Evolutionary conservation across 306 rosid genomes (phyloP), one percentile per base, ranked within the genome.

Genomic region (Fragaria ananassa): DNA sequence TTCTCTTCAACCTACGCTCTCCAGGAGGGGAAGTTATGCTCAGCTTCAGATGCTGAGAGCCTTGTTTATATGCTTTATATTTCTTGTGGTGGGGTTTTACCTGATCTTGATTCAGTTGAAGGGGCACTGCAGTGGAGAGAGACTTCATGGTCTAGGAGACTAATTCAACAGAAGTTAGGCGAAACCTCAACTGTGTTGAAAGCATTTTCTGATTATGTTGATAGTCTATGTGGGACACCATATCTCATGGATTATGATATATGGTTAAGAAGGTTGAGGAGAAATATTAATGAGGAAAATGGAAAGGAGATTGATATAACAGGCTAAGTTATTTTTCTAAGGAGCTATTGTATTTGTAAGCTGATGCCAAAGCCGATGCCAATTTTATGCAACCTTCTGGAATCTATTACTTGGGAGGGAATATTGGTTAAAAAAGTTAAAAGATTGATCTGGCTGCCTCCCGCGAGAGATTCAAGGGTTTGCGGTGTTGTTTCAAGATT

Each of bases 41-140:
- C 99, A 0, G 97, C 99, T 65, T 95, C 99, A 49, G 99, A 95
- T 83, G 97, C 97, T 3, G 99, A 95, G 87, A 92, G 99, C 86
- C 88, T 95, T 46, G 96, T 95, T 72, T 95, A 95, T 53, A 89
- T 95, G 97, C 97, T 95, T 77, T 95, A 89, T 86, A 88, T 80
- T 84, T 85, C 91, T 57, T 83, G 90, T 23, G 99, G 97, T 11
- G 99, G 97, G 60, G 81, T 83, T 49, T 86, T 88, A 72, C 95
- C 96, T 15, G 96, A 92, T 65, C 85, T 90, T 49, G 97, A 95
- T 83, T 95, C 97, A 7, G 97, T 95, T 50, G 99, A 95, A 88
- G 96, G 97, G 60, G 99, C 97, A 0, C 80, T 95, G 63, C 93
- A 87, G 73, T 95, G 99, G 99, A 87, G 99, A 85, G 97, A 95